Conservation (phyloP, 768 basidiomycete species). For the Boletellus ananiceps region DNA sequence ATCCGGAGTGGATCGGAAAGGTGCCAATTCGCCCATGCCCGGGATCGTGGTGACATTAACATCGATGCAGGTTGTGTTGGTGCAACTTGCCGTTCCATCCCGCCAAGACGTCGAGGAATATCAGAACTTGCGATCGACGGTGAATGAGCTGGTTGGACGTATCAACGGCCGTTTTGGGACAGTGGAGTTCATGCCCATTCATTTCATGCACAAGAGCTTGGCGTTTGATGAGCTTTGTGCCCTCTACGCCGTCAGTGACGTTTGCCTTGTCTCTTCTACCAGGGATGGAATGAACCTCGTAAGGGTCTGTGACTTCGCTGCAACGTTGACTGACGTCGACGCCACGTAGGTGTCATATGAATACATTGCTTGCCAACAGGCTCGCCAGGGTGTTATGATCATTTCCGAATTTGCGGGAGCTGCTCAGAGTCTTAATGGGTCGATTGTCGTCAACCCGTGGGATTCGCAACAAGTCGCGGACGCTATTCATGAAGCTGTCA, state of each 20-base stretch:
- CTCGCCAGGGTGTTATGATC: constrained; percentile 93
- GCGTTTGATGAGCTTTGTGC: constrained; percentile 94
- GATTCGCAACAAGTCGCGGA: constrained; percentile 98
- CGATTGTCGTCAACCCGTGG: constrained; percentile 98
- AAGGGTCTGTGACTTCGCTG: constrained; percentile 26
- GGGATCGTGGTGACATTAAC: neutral
- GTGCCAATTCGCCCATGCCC: constrained; percentile 32
- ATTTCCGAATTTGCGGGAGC: constrained; percentile 98
- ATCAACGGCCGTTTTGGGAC: constrained; percentile 99
- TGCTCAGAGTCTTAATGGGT: constrained; percentile 92
- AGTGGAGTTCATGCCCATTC: constrained; percentile 99
- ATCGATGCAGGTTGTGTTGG: constrained; percentile 73
- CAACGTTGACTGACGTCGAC: constrained; percentile 7
- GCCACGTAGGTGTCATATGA: constrained; percentile 89
- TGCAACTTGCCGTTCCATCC: constrained; percentile 95
- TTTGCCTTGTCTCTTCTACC: constrained; percentile 92
- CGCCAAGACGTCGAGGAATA: constrained; percentile 99
- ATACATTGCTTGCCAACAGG: constrained; percentile 93
- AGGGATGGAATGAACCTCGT: constrained; percentile 99
- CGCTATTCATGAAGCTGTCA: constrained; percentile 94
- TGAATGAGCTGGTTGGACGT: constrained; percentile 96
- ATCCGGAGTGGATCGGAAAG: constrained; percentile 99
- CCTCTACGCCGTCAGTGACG: constrained; percentile 95
- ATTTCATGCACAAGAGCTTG: constrained; percentile 97
- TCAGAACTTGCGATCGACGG: constrained; percentile 91